Conservation (phyloP, 2,329 filamentous ascomycete genomes). For the Phoma sp. region DNA sequence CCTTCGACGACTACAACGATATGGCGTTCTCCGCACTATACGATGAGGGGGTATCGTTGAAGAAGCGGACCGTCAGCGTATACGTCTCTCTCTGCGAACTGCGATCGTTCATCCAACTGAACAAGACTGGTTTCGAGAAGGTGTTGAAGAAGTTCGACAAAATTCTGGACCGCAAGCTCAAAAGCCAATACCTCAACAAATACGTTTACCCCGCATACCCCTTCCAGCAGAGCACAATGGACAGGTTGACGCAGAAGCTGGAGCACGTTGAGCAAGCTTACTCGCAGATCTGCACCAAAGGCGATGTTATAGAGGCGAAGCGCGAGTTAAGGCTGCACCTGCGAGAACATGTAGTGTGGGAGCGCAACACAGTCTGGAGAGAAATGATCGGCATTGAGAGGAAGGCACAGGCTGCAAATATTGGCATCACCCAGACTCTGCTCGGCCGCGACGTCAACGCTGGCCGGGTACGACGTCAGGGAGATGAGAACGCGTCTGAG, state of each 20-base stretch:
- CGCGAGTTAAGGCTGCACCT: conserved; percentile 89
- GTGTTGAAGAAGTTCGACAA: conserved; percentile 99
- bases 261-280: conserved; percentile 78
- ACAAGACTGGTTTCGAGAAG: conserved; percentile 95
- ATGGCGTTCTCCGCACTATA: conserved; percentile 73
- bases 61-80: conserved; percentile 84
- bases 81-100: conserved; percentile 95
- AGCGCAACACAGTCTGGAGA: conserved; percentile 97
- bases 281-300: conserved; percentile 79
- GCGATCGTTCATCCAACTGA: conserved; percentile 94
- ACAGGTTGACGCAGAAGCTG: conserved; percentile 74
- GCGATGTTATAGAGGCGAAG: conserved; percentile 76
- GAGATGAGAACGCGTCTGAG: conserved; percentile 73
- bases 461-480: conserved; percentile 75
- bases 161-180: conserved; percentile 82
- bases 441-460: conserved; percentile 76
- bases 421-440: conserved; percentile 79
- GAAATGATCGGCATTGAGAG: conserved; percentile 98
- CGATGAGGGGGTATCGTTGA: conserved; percentile 80
- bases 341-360: conserved; percentile 97
- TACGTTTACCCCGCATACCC: conserved; percentile 80
- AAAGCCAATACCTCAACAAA: conserved; percentile 74
- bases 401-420: conserved; percentile 89
- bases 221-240: conserved; percentile 76
- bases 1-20: conserved; percentile 80